Evolutionary conservation across 2,329 filamentous ascomycete genomes (phyloP).

Genomic region (Pseudohalonectria lignicola): DNA sequence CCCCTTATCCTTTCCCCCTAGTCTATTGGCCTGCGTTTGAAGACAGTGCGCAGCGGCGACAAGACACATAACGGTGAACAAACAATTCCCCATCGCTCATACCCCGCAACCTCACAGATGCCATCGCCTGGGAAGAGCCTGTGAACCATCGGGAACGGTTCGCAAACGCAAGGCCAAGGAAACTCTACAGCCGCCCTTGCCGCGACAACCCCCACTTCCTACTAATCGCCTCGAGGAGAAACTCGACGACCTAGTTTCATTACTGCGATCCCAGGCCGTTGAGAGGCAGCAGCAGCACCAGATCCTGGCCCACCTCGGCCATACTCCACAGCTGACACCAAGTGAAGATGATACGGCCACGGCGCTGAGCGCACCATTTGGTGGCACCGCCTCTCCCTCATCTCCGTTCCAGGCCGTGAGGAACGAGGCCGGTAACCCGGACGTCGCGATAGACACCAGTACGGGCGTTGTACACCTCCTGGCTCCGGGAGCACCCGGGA

Average conservation of each 20-base stretch:
- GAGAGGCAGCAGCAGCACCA: background rate
- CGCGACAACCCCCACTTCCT: background rate
- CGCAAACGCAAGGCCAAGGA: constrained; percentile 1
- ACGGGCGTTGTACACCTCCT: no score
- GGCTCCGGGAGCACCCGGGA: background rate
- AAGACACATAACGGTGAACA: no score
- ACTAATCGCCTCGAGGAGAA: constrained; percentile 1
- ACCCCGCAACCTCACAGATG: constrained; percentile 2
- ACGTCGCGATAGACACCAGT: no score
- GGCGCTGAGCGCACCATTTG: background rate
- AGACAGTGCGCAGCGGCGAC: no score
- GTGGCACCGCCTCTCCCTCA: background rate
- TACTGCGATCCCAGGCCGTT: background rate
- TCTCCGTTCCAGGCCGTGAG: background rate
- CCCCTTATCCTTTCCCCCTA: background rate
- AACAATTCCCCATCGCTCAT: no score
- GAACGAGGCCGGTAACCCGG: no score
- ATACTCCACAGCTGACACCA: no score
- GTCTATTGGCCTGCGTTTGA: no score
- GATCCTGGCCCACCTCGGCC: no score
- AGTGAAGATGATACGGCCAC: background rate
- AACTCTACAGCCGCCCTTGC: background rate
- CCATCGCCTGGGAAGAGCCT: constrained; percentile 7
- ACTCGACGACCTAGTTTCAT: constrained; percentile 2
- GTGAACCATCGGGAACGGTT: constrained; percentile 9